Percentiles rank a stretch among this genome's conserved stretches.
Conservation (phyloP, 2,329 filamentous ascomycete species). For the Capronia epimyces region DNA sequence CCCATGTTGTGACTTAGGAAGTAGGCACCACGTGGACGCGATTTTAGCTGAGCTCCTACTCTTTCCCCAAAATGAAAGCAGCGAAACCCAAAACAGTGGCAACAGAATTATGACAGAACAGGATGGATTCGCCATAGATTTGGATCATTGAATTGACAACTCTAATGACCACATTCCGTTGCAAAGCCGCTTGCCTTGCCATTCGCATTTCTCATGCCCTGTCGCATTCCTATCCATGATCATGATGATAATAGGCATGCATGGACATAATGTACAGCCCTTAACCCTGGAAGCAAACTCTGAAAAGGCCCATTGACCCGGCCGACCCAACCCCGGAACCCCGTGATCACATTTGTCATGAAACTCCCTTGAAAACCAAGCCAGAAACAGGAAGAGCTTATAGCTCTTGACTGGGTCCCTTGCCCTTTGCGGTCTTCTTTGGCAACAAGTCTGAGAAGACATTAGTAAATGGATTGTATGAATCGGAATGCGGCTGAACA, state of each 20-base stretch:
- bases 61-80: background rate
- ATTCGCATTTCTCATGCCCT: conserved; percentile 34
- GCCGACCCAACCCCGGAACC: conserved; percentile 59
- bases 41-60: no score
- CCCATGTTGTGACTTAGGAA: no score
- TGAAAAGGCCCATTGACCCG: conserved; percentile 52
- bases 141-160: conserved; percentile 22
- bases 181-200: conserved; percentile 30
- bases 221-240: conserved; percentile 29
- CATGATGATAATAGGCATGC: conserved; percentile 36
- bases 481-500: conserved; percentile 37
- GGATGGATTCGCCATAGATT: conserved; percentile 12
- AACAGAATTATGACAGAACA: background rate
- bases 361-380: conserved; percentile 67
- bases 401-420: conserved; percentile 90
- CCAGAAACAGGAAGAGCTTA: conserved; percentile 61
- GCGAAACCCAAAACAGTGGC: background rate
- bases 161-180: conserved; percentile 28
- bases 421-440: conserved; percentile 98
- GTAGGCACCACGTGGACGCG: no score
- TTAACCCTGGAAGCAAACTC: conserved; percentile 35
- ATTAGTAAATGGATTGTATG: conserved; percentile 40
- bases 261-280: conserved; percentile 60
- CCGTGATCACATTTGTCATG: conserved; percentile 57
- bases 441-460: conserved; percentile 74